Base-by-base conservation (phyloP, 371 early-diverging fungal genomes). In the Spraguea lophii region DNA sequence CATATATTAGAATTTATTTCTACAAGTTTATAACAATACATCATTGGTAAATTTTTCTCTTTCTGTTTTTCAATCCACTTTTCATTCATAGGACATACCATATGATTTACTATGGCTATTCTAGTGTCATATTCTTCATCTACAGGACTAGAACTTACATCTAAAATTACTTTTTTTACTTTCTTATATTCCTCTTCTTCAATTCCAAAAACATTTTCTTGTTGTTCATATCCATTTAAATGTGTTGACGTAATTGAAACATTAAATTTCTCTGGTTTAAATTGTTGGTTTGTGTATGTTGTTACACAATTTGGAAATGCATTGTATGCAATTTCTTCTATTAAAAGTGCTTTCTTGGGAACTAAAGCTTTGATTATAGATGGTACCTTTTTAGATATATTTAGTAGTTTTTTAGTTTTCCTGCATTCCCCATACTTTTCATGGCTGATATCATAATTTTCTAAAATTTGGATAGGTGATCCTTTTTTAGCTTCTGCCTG, bases 281-380 rank as follows among this genome's bases (percentile, higher is more conserved):
- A 63, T 50, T 57, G 50, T 24, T 49, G 50, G 35, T 66, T 71
- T 35, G 37, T 59, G 46, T 71, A 71, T 4, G 45, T 34, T 1
- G 72, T 72, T 17, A 45, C 26, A 45, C 66, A 64, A 3, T 39
- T 37, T 0, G 59, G 54, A 37, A 61, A 65, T 1, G 59, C 59
- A 49, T 72, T 68, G 25, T 57, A 59, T n/a, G 64, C 61, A 16
- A 41, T 50, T 46, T 72, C 72, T 17, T 52, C 61, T 24, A 72
- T 45, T 7, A 49, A 50, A 17, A 67, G 52, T 25, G 72, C 60
- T n/a, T 50, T 58, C 7, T 56, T 41, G 0, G 70, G 66, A 7
- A 66, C 61, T 13, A 64, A 15, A 17, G 56, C 59, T 25, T 60
- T 36, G 34, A 70, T 40, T 7, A 70, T 41, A 12, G 7, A 12